These are phyloP conservation scores for Chrysopogon serrulatus DNA, from an alignment of 176 grass and related monocot genomes.

Conservation along the genomic window DNA sequence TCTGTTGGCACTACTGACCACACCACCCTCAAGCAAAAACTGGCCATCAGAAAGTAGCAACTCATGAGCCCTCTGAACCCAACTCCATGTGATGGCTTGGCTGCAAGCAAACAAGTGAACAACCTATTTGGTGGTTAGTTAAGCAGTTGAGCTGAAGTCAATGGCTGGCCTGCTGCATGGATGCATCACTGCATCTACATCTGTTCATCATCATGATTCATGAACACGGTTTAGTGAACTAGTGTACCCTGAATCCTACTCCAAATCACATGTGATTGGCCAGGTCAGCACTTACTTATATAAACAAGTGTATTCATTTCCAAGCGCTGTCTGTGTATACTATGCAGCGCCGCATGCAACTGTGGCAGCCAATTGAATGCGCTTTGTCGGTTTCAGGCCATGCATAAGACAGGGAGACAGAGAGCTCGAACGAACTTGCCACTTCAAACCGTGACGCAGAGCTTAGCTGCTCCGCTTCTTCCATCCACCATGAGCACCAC, in stretches of 20 bases:
- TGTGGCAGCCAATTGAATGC: conserved; percentile 35
- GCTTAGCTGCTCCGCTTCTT: background rate
- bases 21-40: background rate
- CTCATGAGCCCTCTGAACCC: conserved; percentile 9
- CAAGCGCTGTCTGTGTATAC: background rate
- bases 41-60: conserved; percentile 17
- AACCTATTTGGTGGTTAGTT: background rate
- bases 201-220: conserved; percentile 15
- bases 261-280: conserved; percentile 2
- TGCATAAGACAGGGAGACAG: background rate
- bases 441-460: conserved; percentile 20
- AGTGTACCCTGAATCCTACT: background rate
- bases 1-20: background rate
- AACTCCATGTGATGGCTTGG: background rate
- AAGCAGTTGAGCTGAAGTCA: conserved; percentile 12
- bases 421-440: conserved; percentile 17
- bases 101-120: background rate
- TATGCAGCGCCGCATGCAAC: background rate
- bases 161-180: background rate
- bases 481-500: conserved; percentile 12
- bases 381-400: background rate
- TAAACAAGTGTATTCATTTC: background rate
- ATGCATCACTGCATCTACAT: background rate
- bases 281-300: background rate
- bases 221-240: background rate